Base-by-base conservation (phyloP, 2,329 filamentous ascomycete genomes). In the Neofusicoccum sp. region DNA sequence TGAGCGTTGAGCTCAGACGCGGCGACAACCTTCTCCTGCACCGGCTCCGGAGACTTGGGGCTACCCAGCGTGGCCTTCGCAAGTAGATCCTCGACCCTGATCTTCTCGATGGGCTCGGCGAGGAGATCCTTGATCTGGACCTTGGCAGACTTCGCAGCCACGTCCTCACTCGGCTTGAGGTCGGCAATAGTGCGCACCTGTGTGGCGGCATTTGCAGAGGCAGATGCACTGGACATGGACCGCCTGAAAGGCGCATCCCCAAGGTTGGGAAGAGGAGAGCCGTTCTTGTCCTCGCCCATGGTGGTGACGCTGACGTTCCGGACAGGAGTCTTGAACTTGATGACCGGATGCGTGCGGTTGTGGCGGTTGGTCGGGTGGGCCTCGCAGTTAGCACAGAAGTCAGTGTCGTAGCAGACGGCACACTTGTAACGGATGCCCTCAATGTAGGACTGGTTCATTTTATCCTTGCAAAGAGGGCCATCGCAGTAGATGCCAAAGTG, bases 381-480 rank as follows among this genome's bases (percentile, higher is more conserved):
- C 79, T 99, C 96, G 78, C 95, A 99, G 71, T 85, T 89, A 71
- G 90, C 91, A 74, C 95, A 99, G 80, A 97, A 96, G 76, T 99
- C 95, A 34, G 89, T 89, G 73, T 99, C 93, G 70, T 96, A 84
- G 80, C 95, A 99, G 61, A 99, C 89, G 57, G 93, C 91, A 73
- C 95, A 99, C 86, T 99, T 99, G 84, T 95, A 99, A 65, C 95
- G 90, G 63, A 89, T 84, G 56, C 95, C 96, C 58, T 83, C 82
- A 69, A 99, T 97, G 79, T 85, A 81, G 70, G 80, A 72, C 72
- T 82, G 73, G 66, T 76, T 67, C 69, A 81, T 67, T 76, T 80
- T 80, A 68, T 79, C 77, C 62, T 83, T 83, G 83, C 95, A 99
- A 44, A 96, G 83, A 26, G 93, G 93, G 1, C 95, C 95, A 74